Conservation (phyloP, 345 rosid genomes). For the Gossypium stocksii region DNA sequence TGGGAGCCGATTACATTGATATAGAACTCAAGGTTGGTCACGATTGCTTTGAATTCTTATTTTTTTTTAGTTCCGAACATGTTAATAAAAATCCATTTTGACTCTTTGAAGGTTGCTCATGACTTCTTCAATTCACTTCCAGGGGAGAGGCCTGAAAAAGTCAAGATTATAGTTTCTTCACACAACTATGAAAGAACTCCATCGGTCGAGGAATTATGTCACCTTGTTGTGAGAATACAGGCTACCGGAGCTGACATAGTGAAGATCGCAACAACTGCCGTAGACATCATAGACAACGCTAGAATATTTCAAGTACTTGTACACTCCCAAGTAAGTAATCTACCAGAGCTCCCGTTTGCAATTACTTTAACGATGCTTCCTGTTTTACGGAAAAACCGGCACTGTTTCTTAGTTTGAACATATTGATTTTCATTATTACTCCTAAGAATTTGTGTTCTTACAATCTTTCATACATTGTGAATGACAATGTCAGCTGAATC, state of each 20-base stretch:
- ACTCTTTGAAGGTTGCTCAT: slow-evolving; percentile 44
- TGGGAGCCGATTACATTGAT: slow-evolving; percentile 56
- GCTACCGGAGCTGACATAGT: slow-evolving; percentile 61
- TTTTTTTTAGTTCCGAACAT: background rate
- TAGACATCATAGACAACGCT: slow-evolving; percentile 47
- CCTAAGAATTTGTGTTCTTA: background rate
- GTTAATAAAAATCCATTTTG: slow-evolving; percentile 12
- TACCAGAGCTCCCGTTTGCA: background rate
- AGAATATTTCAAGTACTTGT: slow-evolving; percentile 45
- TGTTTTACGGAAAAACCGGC: background rate
- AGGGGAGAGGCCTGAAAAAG: slow-evolving; percentile 45
- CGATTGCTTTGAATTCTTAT: background rate
- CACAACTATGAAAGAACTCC: slow-evolving; percentile 53
- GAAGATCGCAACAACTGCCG: slow-evolving; percentile 57
- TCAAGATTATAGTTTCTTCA: slow-evolving; percentile 55
- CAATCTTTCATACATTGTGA: background rate
- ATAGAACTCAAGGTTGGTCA: slow-evolving; percentile 50
- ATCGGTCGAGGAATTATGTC: slow-evolving; percentile 44
- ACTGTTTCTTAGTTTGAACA: background rate
- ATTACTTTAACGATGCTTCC: background rate
- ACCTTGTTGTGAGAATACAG: slow-evolving; percentile 53
- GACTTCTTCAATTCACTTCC: slow-evolving; percentile 39
- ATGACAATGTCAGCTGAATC: slow-evolving; percentile 10
- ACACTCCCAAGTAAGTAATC: slow-evolving; percentile 44
- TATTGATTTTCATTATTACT: background rate